Base-by-base conservation (phyloP, 1,284 basidiomycete species). In the Trametes sp. region DNA sequence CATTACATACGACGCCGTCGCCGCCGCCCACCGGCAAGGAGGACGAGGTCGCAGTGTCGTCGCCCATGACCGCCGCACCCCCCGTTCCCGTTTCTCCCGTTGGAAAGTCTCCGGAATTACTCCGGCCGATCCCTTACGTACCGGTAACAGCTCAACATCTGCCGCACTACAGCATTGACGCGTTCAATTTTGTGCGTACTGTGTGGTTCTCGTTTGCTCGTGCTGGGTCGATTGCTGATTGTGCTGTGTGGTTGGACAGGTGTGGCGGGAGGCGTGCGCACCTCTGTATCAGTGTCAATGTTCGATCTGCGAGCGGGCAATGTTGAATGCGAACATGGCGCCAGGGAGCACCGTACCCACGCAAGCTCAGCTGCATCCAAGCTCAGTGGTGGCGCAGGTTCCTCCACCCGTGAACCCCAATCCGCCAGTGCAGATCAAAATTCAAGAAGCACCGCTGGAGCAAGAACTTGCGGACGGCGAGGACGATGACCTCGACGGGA, bases 221-320 rank as follows among this genome's bases (percentile, higher is more conserved):
- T 24, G 19, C 16, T 13, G 28, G 14, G 4, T 21, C 55, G 69
- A 52, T 62, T 42, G 41, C 36, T 51, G 56, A 63, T 28, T 60
- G 29, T n/a, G 38, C 51, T 24, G 24, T 46, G 4, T 46, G 5
- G 23, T 23, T 13, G 10, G 56, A 21, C 65, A 90, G 88, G 81
- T 84, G 11, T 92, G 90, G 90, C 81, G 87, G 53, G 89, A 92
- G 64, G 89, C 88, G 0, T 89, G 87, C 72, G 78, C 83, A 1
- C 88, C 88, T 0, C 67, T 92, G 26, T 92, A 88, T 71, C 85
- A 88, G 49, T 92, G 90, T 70, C 81, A 83, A 45, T 92, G 90
- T 73, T 80, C 79, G 19, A 85, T 92, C 35, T 92, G 90, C 72
- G 84, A 88, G 62, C 84, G 90, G 35, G 85, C 88, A 5, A 82